Base-by-base conservation (phyloP, 306 rosid species). In the Cicer cuneatum region DNA sequence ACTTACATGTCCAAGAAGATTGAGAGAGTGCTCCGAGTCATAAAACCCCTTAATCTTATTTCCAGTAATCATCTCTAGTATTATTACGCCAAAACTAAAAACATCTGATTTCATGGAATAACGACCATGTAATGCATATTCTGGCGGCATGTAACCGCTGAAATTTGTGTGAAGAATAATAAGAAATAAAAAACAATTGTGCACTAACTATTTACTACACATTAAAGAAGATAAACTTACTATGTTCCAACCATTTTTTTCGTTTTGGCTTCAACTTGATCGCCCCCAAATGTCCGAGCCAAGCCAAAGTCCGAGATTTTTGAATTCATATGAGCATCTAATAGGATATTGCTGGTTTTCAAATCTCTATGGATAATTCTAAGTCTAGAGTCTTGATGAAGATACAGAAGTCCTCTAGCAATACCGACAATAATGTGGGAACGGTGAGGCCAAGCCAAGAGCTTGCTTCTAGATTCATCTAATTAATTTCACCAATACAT, bases 291-390 rank as follows among this genome's bases (percentile, higher is more conserved):
- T 9, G 60, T 58, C 19, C 89, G 74, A 1, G 90, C 90, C 0
- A 83, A 11, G 48, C 92, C 87, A 51, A 86, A 88, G 51, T 88
- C 90, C 0, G 87, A 86, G 43, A 88, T 80, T 79, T 84, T 83
- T 7, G 88, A 85, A 13, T 84, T 80, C 87, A 88, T 52, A 13
- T 86, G 48, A 1, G 10, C 7, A 46, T 88, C 90, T 6, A 88
- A 75, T 3, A 88, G 33, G 41, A 88, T 66, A 35, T 88, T 88
- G 33, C 92, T 88, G 0, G 82, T 68, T 80, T 88, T 88, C 6
- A 85, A 62, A 52, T 88, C 88, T 69, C 92, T 80, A 40, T 88
- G 92, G 6, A 88, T 78, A 8, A 88, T 85, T 57, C 83, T 81
- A 5, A 85, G 69, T n/a, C 85, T 73, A 7, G 89, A 88, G 72